Evolutionary conservation across 306 rosid species (phyloP), one percentile per base, ranked within the genome.

Genomic region (Corylus heterophylla): DNA sequence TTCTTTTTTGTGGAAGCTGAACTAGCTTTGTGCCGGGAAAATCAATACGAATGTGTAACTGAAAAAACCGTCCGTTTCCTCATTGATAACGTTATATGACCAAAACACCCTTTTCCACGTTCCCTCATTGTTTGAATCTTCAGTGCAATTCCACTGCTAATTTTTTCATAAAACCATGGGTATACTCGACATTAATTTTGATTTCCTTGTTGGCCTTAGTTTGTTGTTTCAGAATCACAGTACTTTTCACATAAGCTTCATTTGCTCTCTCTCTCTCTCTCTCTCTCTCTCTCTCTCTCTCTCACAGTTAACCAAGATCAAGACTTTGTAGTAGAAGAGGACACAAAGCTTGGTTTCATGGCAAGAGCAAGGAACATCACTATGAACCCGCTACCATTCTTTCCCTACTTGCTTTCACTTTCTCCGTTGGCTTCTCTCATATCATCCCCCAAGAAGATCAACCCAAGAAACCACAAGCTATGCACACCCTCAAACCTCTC

Each of bases 301-400:
- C 20, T 54, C 66, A 8, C 11, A 49, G 13, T 2, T 13, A 49
- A 11, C 52, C 12, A 49, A 49, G 52, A 49, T 7, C 22, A 47
- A 17, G 12, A 50, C 12, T 42, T 37, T 44, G 2, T 5, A 35
- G 54, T 81, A 58, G 1, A 76, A 47, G 37, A 72, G 50, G 22
- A 16, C 56, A 20, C 8, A 52, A 54, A 49, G 25, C 25, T 16
- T 27, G n/a, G 62, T 81, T 74, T 49, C 76, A 86, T 86, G 87
- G 78, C 88, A 3, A 86, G 74, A 82, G 5, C 87, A 84, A 80
- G 89, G 45, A 86, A 17, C 80, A 51, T 85, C 35, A 44, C 84
- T 4, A 35, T 70, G 75, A 83, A 64, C 79, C 83, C 86, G 39
- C 70, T 78, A 11, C 76, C 87, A 39, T 81, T 73, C 76, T 71